A percentile compares a stretch with the other conserved stretches of the same genome.
phyloP scores from a whole-genome alignment of 179 eudicot species.

The Monotropa hypopitys region DNA sequence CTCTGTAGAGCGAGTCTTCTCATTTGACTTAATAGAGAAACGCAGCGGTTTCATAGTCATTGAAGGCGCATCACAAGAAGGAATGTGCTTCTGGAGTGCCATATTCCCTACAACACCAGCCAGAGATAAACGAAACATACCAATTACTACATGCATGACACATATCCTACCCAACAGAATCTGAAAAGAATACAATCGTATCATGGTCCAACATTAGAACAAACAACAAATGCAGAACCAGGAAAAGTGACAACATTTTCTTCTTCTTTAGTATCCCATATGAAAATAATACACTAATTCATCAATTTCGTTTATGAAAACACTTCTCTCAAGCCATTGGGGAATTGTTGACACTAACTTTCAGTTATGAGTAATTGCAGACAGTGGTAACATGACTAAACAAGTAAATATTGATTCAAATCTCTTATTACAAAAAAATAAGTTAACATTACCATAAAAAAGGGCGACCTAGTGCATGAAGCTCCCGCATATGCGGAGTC shows the following conservation, averaged over 20 bases:
- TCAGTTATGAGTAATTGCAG: neutral
- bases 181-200: neutral
- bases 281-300: neutral
- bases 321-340: neutral
- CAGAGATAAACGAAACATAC: conserved; percentile 12
- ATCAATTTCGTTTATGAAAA: neutral
- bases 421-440: neutral
- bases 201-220: neutral
- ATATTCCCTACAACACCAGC: conserved; percentile 34
- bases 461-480: too few relatives aligned
- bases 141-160: neutral
- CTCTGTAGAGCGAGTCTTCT: conserved; percentile 34
- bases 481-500: too few relatives aligned
- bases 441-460: neutral
- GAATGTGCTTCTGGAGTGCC: conserved; percentile 41
- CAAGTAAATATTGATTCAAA: neutral
- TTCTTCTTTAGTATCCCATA: neutral
- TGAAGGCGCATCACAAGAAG: conserved; percentile 28
- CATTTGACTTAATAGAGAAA: conserved; percentile 28
- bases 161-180: neutral
- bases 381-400: neutral
- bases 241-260: neutral
- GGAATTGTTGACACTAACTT: neutral
- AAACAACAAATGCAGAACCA: neutral
- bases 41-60: conserved; percentile 22